Evolutionary conservation across 2,329 filamentous ascomycete genomes (phyloP).

Genomic region (Plectosphaerella sp.): DNA sequence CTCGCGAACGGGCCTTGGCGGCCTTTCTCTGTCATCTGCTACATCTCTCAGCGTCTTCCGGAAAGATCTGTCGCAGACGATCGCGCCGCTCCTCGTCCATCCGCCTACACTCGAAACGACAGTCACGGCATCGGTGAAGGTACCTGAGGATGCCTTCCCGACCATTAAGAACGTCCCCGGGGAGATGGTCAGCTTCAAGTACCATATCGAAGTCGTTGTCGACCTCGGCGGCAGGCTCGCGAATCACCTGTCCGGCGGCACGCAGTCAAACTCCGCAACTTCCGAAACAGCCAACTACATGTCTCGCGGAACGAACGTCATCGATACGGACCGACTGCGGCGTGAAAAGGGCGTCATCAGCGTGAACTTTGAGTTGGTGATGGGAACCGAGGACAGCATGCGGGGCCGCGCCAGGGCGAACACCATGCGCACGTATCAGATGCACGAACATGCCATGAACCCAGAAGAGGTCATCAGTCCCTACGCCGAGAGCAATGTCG

Average conservation of each 20-base stretch:
- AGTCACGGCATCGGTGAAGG: constrained; percentile 76
- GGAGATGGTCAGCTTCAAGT: constrained; percentile 91
- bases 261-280: constrained; percentile 37
- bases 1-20: constrained; percentile 80
- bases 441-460: constrained; percentile 22
- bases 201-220: constrained; percentile 87
- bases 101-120: constrained; percentile 72
- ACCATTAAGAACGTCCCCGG: constrained; percentile 88
- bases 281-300: constrained; percentile 37
- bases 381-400: constrained; percentile 79
- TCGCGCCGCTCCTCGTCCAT: constrained; percentile 84
- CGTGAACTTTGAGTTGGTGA: constrained; percentile 78
- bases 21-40: constrained; percentile 79
- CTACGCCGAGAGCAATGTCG: constrained; percentile 6
- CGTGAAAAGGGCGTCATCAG: constrained; percentile 90
- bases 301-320: constrained; percentile 63
- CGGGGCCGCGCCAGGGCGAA: constrained; percentile 10
- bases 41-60: constrained; percentile 90
- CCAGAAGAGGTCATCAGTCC: constrained; percentile 20
- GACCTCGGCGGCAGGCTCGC: constrained; percentile 85
- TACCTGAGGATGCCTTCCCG: constrained; percentile 88
- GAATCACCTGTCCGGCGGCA: constrained; percentile 62
- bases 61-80: constrained; percentile 87
- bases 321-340: constrained; percentile 81
- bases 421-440: constrained; percentile 15